Evolutionary conservation across 768 basidiomycete genomes (phyloP).

Genomic region (Cystofilobasidium macerans): DNA sequence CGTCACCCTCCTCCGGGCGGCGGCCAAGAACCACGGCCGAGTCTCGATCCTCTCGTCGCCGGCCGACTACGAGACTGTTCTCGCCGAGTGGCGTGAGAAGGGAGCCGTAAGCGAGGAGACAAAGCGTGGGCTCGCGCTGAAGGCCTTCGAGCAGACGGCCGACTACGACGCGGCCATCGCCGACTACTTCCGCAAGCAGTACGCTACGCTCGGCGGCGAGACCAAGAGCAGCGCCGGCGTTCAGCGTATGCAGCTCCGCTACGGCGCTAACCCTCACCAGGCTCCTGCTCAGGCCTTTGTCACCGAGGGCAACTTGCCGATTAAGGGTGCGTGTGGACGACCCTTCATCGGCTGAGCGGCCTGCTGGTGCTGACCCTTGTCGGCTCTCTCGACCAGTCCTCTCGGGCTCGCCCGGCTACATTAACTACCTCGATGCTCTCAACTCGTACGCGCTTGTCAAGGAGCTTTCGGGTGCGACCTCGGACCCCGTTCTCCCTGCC

Average conservation of each 20-base stretch:
- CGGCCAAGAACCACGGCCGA: slow-evolving; percentile 94
- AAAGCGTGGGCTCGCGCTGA: slow-evolving; percentile 72
- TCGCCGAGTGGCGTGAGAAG: slow-evolving; percentile 62
- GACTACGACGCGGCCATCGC: slow-evolving; percentile 91
- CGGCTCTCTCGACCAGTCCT: slow-evolving; percentile 48
- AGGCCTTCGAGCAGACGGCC: slow-evolving; percentile 95
- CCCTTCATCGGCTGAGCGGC: neutral
- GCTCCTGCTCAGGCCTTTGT: slow-evolving; percentile 97
- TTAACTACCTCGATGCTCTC: slow-evolving; percentile 93
- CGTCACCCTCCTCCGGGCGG: slow-evolving; percentile 90
- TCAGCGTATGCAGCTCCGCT: slow-evolving; percentile 76
- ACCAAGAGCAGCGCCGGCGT: slow-evolving; percentile 50
- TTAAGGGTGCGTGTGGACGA: slow-evolving; percentile 59
- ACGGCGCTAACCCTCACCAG: slow-evolving; percentile 97
- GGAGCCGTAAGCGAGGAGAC: slow-evolving; percentile 62
- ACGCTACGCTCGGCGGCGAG: slow-evolving; percentile 69
- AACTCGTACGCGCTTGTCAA: slow-evolving; percentile 94
- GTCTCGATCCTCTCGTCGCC: slow-evolving; percentile 54
- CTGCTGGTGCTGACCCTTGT: slow-evolving; percentile 7
- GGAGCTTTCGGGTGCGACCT: slow-evolving; percentile 75
- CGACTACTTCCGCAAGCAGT: slow-evolving; percentile 91
- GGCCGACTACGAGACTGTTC: slow-evolving; percentile 69
- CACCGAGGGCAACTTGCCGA: slow-evolving; percentile 73
- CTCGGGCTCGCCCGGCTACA: slow-evolving; percentile 91
- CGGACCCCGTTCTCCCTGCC: slow-evolving; percentile 57